Evolutionary conservation across 208 protist genomes (phyloP).

Genomic region (Herpetomonas samuelpessoai): DNA sequence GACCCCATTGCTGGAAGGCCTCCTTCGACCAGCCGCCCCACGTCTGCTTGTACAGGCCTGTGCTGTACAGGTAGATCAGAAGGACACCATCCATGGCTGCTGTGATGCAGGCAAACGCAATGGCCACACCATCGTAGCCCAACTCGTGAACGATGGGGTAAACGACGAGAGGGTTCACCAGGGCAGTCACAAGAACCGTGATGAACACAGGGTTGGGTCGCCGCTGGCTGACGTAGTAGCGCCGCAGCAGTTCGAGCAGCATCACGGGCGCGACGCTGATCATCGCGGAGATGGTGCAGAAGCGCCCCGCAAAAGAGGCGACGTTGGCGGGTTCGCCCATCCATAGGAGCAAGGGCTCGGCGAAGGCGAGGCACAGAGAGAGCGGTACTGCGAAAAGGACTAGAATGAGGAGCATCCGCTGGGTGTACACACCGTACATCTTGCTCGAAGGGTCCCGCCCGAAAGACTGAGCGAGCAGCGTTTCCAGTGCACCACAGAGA

Average conservation of each 20-base stretch:
- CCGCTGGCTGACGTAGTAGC: slow-evolving; percentile 80
- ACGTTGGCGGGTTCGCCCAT: slow-evolving; percentile 52
- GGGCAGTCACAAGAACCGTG: slow-evolving; percentile 43
- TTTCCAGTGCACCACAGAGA: slow-evolving; percentile 73
- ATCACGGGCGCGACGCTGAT: slow-evolving; percentile 61
- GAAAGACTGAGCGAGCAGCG: slow-evolving; percentile 70
- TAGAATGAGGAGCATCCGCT: slow-evolving; percentile 73
- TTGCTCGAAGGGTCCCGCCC: slow-evolving; percentile 63
- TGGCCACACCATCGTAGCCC: slow-evolving; percentile 42
- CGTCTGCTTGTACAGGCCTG: slow-evolving; percentile 64
- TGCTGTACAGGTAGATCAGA: slow-evolving; percentile 50
- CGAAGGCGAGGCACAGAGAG: slow-evolving; percentile 46
- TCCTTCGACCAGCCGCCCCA: slow-evolving; percentile 63
- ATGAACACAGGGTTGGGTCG: slow-evolving; percentile 58
- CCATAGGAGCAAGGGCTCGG: slow-evolving; percentile 43
- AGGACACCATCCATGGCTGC: slow-evolving; percentile 44
- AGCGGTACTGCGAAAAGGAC: slow-evolving; percentile 46
- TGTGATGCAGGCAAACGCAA: slow-evolving; percentile 64
- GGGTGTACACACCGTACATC: slow-evolving; percentile 66
- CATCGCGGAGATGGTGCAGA: slow-evolving; percentile 43
- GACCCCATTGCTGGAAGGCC: slow-evolving; percentile 54
- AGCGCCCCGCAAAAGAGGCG: slow-evolving; percentile 41
- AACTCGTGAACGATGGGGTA: slow-evolving; percentile 40
- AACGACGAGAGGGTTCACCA: slow-evolving; percentile 50
- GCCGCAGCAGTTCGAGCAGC: slow-evolving; percentile 75